These are phyloP conservation scores for Pleurotus cornucopiae DNA, from an alignment of 768 basidiomycete genomes.

Conservation along the genomic window DNA sequence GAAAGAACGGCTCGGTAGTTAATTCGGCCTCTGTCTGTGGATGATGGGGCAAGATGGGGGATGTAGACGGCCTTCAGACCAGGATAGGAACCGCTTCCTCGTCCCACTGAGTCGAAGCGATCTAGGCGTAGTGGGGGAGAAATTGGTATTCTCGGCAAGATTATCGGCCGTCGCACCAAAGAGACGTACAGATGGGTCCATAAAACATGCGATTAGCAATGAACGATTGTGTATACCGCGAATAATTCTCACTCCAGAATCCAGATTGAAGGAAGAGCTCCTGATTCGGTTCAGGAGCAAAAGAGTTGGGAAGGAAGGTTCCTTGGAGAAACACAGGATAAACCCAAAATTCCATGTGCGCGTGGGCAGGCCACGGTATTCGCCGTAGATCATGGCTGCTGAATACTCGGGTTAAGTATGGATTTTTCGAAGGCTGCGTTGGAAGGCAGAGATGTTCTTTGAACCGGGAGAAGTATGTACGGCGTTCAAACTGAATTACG, in stretches of 20 bases:
- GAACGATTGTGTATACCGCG: no score
- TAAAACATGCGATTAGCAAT: no score
- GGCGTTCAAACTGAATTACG: conserved; percentile 2
- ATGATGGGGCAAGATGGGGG: no score
- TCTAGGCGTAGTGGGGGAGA: no score
- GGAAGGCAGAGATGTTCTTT: background rate
- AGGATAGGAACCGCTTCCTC: no score
- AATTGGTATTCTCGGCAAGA: no score
- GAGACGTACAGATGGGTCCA: no score
- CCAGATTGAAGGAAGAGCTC: background rate
- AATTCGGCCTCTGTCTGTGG: no score
- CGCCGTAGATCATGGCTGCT: background rate
- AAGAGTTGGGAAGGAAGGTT: background rate
- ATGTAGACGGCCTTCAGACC: no score
- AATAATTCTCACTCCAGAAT: background rate
- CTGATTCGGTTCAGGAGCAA: background rate
- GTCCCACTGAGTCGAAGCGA: no score
- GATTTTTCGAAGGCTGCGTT: background rate
- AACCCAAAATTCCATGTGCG: background rate
- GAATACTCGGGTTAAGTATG: conserved; percentile 5
- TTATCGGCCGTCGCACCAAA: no score
- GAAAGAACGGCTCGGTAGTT: no score
- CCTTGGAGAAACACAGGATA: background rate
- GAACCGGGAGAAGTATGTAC: background rate
- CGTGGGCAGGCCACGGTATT: background rate